These are phyloP conservation scores for Ophiostoma sp. DNA, from an alignment of 2,329 filamentous ascomycete species.

Conservation along the genomic window DNA sequence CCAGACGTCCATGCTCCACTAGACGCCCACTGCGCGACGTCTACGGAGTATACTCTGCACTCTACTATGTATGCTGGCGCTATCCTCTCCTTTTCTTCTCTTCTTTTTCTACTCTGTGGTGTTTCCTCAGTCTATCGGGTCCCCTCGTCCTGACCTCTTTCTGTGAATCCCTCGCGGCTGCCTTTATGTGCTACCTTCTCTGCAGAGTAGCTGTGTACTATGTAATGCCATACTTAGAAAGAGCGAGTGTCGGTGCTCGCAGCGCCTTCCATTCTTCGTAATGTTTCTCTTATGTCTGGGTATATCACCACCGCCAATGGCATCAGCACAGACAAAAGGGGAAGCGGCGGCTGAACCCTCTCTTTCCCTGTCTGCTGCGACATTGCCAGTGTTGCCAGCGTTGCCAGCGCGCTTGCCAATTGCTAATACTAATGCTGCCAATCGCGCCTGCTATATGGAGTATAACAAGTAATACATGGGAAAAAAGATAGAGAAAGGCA, in stretches of 20 bases:
- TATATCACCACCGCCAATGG: conserved; percentile 1
- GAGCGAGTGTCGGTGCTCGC: background rate
- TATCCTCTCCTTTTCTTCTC: background rate
- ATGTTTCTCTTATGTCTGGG: background rate
- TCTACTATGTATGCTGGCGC: background rate
- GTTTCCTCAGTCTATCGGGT: background rate
- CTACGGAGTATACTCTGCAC: too few species aligned
- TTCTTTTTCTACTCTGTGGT: background rate
- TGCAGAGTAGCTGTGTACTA: too few species aligned
- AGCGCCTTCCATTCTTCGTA: background rate
- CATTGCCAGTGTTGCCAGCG: background rate
- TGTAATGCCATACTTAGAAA: background rate
- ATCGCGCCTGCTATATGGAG: conserved; percentile 2
- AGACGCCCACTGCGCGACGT: background rate
- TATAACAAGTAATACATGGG: background rate
- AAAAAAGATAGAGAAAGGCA: background rate
- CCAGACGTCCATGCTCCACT: background rate
- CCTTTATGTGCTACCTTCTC: too few species aligned
- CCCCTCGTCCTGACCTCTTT: background rate
- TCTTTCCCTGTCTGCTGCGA: background rate
- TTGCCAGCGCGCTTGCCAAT: background rate
- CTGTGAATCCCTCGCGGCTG: too few species aligned
- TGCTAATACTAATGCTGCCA: background rate
- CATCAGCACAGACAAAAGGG: background rate
- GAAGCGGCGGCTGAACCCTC: conserved; percentile 18